These are phyloP conservation scores for Colletotrichum musicola DNA, from an alignment of 2,329 filamentous ascomycete species.

Conservation along the genomic window DNA sequence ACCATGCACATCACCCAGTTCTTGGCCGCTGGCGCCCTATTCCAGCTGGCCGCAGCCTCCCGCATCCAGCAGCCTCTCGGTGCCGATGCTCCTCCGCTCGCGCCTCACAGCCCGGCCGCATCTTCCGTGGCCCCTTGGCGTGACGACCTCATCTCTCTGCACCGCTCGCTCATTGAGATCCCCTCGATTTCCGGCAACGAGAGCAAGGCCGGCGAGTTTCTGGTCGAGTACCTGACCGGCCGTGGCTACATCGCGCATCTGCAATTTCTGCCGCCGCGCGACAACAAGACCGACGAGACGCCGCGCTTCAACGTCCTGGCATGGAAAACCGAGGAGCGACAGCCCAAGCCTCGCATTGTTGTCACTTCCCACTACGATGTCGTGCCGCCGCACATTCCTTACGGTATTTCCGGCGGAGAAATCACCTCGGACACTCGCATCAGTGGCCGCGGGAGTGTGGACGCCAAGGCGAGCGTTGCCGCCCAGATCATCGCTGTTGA, in stretches of 20 bases:
- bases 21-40: slow-evolving; percentile 19
- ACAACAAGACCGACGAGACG: slow-evolving; percentile 45
- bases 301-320: slow-evolving; percentile 83
- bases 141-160: slow-evolving; percentile 74
- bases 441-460: slow-evolving; percentile 80
- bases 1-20: slow-evolving; percentile 26
- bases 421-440: slow-evolving; percentile 65
- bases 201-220: slow-evolving; percentile 74
- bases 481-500: slow-evolving; percentile 78
- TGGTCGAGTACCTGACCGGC: slow-evolving; percentile 73
- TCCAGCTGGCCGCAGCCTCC: slow-evolving; percentile 28
- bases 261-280: slow-evolving; percentile 54
- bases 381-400: slow-evolving; percentile 80
- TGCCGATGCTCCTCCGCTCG: slow-evolving; percentile 15
- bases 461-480: slow-evolving; percentile 78
- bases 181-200: slow-evolving; percentile 81
- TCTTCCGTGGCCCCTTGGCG: slow-evolving; percentile 54
- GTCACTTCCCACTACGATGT: slow-evolving; percentile 86
- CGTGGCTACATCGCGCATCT: slow-evolving; percentile 58
- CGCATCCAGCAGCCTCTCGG: slow-evolving; percentile 34
- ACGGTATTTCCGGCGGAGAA: slow-evolving; percentile 65
- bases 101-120: slow-evolving; percentile 10
- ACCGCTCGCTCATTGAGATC: slow-evolving; percentile 80
- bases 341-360: slow-evolving; percentile 69
- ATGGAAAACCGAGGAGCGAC: slow-evolving; percentile 62